Evolutionary conservation across 2,329 filamentous ascomycete species (phyloP), one percentile per base, ranked within the genome.

Genomic region (Simplicillium sp.): DNA sequence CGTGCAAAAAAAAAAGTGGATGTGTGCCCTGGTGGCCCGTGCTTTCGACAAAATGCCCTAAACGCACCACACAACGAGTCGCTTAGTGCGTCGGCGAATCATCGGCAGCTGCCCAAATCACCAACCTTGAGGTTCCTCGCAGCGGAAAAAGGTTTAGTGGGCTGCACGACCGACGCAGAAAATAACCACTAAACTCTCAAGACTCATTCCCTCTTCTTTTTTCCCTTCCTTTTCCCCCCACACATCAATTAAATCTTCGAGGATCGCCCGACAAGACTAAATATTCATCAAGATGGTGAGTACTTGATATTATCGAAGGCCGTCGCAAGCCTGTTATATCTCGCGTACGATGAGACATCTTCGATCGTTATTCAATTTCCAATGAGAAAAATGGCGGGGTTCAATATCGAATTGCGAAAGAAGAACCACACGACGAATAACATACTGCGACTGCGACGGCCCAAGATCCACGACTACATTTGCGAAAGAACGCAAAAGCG

Each of bases 261-360:
- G 76, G 76, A 80, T 79, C 74, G 73, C 68, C 71, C 73, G 75
- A 73, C 75, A 72, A 67, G 65, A 67, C 63, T 59, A 59, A 58
- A 62, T 54, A 67, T 25, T 29, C 31, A 62, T 62, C 70, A 78
- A 75, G 66, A 80, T 80, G 76, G 76, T 80, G 61, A 67, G 75
- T 67, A 54, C 32, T 40, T 44, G 42, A 37, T 44, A n/a, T 38
- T 43, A 13, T 13, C 31, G 34, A 36, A 38, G 20, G 20, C 20
- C 20, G 20, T 25, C 20, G 20, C 20, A 25, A n/a, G 20, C 20
- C 20, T 9, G 20, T 25, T 25, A 25, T 25, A 25, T 25, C 20
- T 25, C 20, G 20, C 9, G 20, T 25, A 25, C 20, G 20, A 25
- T 25, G 20, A 25, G 20, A 25, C 20, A 25, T 25, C 20, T 25